A percentile compares a stretch with the other conserved stretches of the same genome.
Evolutionary conservation across 331 rosid species (phyloP).

Genomic region (Acacia concinna): DNA sequence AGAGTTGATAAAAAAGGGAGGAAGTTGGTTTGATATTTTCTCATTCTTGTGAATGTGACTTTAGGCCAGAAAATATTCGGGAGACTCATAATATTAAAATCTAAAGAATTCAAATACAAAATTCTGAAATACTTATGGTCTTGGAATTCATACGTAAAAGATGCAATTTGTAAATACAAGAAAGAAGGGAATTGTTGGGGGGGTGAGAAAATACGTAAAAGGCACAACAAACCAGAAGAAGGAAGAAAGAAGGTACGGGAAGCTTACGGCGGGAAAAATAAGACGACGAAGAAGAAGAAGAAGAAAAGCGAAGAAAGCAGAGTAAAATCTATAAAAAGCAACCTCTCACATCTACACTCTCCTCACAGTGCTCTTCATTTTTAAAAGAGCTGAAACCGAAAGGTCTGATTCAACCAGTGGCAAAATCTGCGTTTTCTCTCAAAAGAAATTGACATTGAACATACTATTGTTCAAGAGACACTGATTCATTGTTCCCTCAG

Average conservation of each 20-base stretch:
- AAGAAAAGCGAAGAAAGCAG: slow-evolving; percentile 33
- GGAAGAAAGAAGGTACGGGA: slow-evolving; percentile 34
- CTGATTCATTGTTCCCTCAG: neutral
- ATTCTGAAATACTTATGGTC: neutral
- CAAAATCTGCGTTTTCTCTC: slow-evolving; percentile 19
- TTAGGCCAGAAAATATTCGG: neutral
- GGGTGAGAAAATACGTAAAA: slow-evolving; percentile 35
- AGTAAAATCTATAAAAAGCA: slow-evolving; percentile 48
- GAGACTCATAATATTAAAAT: neutral
- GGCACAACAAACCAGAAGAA: slow-evolving; percentile 27
- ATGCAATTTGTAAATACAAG: neutral
- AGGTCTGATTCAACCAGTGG: neutral
- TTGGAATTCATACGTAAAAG: neutral
- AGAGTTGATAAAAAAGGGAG: neutral
- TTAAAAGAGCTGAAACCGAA: slow-evolving; percentile 16
- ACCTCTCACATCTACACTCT: neutral
- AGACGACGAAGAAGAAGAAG: slow-evolving; percentile 37
- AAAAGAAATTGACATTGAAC: neutral
- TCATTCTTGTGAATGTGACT: neutral
- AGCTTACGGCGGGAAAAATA: slow-evolving; percentile 61
- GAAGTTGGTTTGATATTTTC: neutral
- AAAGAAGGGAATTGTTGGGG: neutral
- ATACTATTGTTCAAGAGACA: neutral
- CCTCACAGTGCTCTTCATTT: slow-evolving; percentile 5
- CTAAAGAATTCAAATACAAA: neutral